Base-by-base conservation (phyloP, 1,139 yeast genomes). In the Magnusiomyces sp. region DNA sequence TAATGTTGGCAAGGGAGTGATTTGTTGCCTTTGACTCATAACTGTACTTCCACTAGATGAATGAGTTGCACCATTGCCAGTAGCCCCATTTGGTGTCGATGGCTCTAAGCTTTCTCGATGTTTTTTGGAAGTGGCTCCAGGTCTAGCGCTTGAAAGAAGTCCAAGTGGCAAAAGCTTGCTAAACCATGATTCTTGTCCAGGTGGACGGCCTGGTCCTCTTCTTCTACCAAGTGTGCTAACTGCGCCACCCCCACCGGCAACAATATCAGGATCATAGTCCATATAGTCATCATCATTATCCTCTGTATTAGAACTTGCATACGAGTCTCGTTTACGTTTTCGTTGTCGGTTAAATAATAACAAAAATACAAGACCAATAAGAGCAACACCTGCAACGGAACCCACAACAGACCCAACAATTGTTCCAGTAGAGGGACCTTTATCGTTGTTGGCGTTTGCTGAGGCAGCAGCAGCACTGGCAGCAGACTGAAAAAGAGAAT, bases 341-440 rank as follows among this genome's bases (percentile, higher is more conserved):
- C 47, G 47, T 33, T 48, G 45, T 11, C 53, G 50, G 11, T 53
- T 47, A n/a, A 58, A 31, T 6, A 59, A 46, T 23, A 55, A 51
- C 17, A 59, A 43, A 17, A 54, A 45, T 2, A 66, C 23, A 1
- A 64, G 43, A 2, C 65, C 45, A 0, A 66, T 52, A 0, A 70
- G 37, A 0, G 66, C 58, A 1, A 66, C 56, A 1, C 75, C 77
- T n/a, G 66, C 60, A 11, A 71, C 63, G 1, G 71, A 60, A 2
- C 77, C 78, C 33, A 73, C 69, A 2, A 72, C 70, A 5, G 74
- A 66, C 1, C 77, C 79, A 1, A 74, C 76, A 46, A 73, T 68
- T 1, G 70, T 62, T 1, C 71, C 69, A 11, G 50, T 33, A 32
- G 52, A 40, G 23, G 47, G 19, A 2, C 40, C 46, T 14, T 33